Percentiles rank a stretch among this genome's conserved stretches.
These are phyloP conservation scores for Fusarium sambucinum DNA, from an alignment of 2,329 filamentous ascomycete genomes.

Conservation along the genomic window DNA sequence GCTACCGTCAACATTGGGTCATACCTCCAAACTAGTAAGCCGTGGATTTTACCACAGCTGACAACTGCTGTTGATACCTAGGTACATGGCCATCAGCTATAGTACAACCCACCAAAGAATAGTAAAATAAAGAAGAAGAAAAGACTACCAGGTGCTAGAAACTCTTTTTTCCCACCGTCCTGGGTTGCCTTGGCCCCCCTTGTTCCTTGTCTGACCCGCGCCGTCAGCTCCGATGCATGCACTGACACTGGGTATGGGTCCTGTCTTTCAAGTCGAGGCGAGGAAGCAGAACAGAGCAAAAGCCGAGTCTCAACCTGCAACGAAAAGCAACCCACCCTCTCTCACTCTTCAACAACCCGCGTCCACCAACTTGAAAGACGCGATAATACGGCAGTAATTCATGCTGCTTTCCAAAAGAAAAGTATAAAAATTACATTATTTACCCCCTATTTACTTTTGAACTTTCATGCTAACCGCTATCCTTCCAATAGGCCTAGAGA, in stretches of 20 bases:
- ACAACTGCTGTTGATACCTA: slow-evolving; percentile 3
- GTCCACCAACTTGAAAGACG: slow-evolving; percentile 49
- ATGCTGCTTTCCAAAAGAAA: slow-evolving; percentile 50
- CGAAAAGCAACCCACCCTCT: slow-evolving; percentile 40
- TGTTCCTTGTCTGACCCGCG: slow-evolving; percentile 42
- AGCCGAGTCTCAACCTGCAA: slow-evolving; percentile 38
- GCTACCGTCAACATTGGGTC: slow-evolving; percentile 2
- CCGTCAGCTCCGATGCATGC: slow-evolving; percentile 41
- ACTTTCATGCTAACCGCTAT: slow-evolving; percentile 33
- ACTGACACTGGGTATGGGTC: slow-evolving; percentile 34
- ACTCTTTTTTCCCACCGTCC: slow-evolving; percentile 19
- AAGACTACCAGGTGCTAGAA: slow-evolving; percentile 1
- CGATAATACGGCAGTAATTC: slow-evolving; percentile 50
- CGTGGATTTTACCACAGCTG: neutral
- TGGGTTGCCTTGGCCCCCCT: slow-evolving; percentile 20
- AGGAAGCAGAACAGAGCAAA: slow-evolving; percentile 33
- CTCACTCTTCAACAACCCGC: slow-evolving; percentile 47
- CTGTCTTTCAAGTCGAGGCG: slow-evolving; percentile 30
- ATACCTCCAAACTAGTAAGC: neutral
- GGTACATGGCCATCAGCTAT: slow-evolving; percentile 7
- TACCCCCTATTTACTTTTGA: slow-evolving; percentile 6
- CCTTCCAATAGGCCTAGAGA: slow-evolving; percentile 47
- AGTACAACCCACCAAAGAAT: slow-evolving; percentile 8
- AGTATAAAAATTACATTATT: slow-evolving; percentile 41
- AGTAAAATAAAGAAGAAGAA: slow-evolving; percentile 1